Base-by-base conservation (phyloP, 495 filamentous ascomycete genomes). In the Elasticomyces elasticus region DNA sequence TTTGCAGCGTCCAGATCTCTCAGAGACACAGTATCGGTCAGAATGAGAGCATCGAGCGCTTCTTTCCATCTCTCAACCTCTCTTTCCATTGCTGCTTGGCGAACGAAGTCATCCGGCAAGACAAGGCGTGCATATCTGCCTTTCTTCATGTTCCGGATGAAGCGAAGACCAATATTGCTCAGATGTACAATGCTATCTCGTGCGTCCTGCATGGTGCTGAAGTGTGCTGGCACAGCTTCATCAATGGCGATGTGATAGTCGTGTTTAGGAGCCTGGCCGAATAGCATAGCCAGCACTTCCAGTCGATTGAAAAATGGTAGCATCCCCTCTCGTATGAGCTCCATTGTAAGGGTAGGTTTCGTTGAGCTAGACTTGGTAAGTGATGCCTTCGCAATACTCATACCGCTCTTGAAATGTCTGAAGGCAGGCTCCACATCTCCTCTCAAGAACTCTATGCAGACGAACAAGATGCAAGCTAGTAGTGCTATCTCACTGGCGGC, bases 291-390 rank as follows among this genome's bases (percentile, higher is more conserved):
- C 13, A 57, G 54, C 4, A 61, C 49, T 25, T 56, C 47, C 27
- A 61, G 47, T 15, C 53, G 52, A 22, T 52, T 47, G 28, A 60
- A 56, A 26, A 53, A 55, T 1, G 57, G 38, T 20, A 60, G 57
- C 45, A 60, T 60, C n/a, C 30, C 31, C 27, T 55, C 57, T 27
- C 33, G 46, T 27, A 49, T 49, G 1, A 42, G 52, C 28, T 48
- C 28, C 42, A 40, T 15, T 7, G 23, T 28, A 17, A 25, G 20
- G 10, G 17, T 7, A 1, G 25, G 31, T 4, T 15, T 28, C 19
- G 25, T 4, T 3, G 52, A 49, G 20, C n/a, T 25, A 26, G 19
- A n/a, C 7, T 22, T 22, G 2, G 31, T 20, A n/a, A 57, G 30
- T 11, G 49, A 20, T 13, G 23, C 26, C n/a, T 55, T 17, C 12